phyloP scores from a whole-genome alignment of 495 filamentous ascomycete species.

The Penicillium macrosclerotiorum region DNA sequence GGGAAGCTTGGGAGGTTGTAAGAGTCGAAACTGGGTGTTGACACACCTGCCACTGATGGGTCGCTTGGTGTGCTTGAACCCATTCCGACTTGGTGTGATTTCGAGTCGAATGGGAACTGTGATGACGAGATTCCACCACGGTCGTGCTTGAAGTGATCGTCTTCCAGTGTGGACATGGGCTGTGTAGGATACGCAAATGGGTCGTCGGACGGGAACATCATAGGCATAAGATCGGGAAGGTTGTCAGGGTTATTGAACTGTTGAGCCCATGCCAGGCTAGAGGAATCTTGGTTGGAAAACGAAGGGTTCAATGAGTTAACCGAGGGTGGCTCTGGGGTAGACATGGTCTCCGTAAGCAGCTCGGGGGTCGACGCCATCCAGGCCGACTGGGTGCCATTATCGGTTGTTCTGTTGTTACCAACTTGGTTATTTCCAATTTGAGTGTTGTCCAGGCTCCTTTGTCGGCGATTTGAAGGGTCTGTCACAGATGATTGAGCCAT shows the following conservation, averaged over 20 bases:
- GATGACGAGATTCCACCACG: constrained; percentile 10
- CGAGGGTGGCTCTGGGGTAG: constrained; percentile 27
- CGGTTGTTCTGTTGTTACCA: constrained; percentile 18
- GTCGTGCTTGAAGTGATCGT: constrained; percentile 45
- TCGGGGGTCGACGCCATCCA: constrained; percentile 36
- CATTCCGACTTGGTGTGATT: constrained; percentile 13
- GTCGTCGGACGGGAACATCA: constrained; percentile 92
- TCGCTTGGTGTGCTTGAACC: constrained; percentile 19
- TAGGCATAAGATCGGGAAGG: constrained; percentile 72
- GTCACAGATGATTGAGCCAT: constrained; percentile 18
- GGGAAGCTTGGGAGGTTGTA: constrained; percentile 31
- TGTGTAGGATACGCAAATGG: constrained; percentile 89
- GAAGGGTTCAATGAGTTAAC: constrained; percentile 16
- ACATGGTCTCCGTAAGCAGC: constrained; percentile 30
- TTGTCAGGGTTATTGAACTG: constrained; percentile 33
- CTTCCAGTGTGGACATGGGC: constrained; percentile 66
- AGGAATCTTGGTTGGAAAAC: constrained; percentile 24
- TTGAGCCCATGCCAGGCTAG: constrained; percentile 28
- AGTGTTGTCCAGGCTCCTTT: constrained; percentile 35
- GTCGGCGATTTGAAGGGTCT: constrained; percentile 22
- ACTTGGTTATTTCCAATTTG: constrained; percentile 19
- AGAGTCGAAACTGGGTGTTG: constrained; percentile 28
- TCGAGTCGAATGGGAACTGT: constrained; percentile 16
- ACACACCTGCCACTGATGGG: constrained; percentile 12
- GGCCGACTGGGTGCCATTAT: constrained; percentile 21